These are phyloP conservation scores for Auxenochlorella pyrenoidosa DNA, from an alignment of 139 green algal species.

Conservation along the genomic window DNA sequence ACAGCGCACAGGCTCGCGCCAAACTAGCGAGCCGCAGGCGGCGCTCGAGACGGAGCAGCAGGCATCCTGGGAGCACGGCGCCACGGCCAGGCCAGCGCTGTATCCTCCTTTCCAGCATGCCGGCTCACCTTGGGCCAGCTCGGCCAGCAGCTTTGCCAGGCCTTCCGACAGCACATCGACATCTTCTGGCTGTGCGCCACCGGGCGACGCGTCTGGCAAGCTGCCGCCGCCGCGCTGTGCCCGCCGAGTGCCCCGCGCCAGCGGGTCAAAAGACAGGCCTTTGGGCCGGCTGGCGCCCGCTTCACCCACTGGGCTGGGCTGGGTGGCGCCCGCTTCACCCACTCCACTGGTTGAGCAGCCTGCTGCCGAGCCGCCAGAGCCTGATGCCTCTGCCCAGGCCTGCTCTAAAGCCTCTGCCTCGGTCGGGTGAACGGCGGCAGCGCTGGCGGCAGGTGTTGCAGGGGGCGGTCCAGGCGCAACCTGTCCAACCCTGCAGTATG, in stretches of 20 bases:
- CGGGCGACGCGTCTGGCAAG: background rate
- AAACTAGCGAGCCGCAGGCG: background rate
- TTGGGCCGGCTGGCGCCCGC: too few relatives aligned
- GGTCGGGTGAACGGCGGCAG: background rate
- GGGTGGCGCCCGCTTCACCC: too few relatives aligned
- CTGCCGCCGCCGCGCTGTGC: background rate
- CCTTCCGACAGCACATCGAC: conserved; percentile 19
- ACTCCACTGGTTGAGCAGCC: background rate
- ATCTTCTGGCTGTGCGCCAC: background rate
- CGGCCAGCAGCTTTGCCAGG: conserved; percentile 21
- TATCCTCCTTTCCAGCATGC: too few relatives aligned
- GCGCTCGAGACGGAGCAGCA: too few relatives aligned
- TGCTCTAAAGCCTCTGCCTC: background rate
- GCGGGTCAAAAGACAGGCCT: conserved; percentile 8
- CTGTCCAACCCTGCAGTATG: background rate
- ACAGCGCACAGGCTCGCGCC: too few relatives aligned
- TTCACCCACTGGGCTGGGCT: background rate
- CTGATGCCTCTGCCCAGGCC: background rate
- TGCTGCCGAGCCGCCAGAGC: background rate
- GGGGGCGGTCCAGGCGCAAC: background rate
- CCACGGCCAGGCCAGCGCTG: too few relatives aligned
- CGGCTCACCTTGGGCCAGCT: conserved; percentile 39
- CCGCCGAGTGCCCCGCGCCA: background rate
- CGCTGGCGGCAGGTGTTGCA: background rate
- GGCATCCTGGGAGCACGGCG: too few relatives aligned